Conservation (phyloP, 2,329 filamentous ascomycete species). For the Cladophialophora psammophila region DNA sequence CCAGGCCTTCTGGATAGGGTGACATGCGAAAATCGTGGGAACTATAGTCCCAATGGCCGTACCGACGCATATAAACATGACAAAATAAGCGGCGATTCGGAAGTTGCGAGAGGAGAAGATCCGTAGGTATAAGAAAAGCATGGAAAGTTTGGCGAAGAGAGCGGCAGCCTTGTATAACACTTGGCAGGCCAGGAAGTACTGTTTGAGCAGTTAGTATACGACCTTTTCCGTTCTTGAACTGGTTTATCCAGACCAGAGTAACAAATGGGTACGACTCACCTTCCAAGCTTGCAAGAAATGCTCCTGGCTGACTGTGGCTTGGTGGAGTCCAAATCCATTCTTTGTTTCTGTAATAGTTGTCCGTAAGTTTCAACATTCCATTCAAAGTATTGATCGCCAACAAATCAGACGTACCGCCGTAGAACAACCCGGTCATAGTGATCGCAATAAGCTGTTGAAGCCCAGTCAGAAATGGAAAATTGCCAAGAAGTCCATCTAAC, state of each 20-base stretch:
- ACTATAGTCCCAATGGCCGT: constrained; percentile 19
- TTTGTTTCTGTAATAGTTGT: constrained; percentile 8
- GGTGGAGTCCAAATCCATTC: constrained; percentile 20
- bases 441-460: constrained; percentile 10
- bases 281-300: constrained; percentile 23
- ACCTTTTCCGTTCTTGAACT: background rate
- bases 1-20: constrained; percentile 21
- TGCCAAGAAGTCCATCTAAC: too few relatives aligned
- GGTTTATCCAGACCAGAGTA: background rate
- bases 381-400: background rate
- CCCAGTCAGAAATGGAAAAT: background rate
- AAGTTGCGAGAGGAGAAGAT: constrained; percentile 21
- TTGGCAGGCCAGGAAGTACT: constrained; percentile 21
- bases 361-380: background rate
- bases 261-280: background rate
- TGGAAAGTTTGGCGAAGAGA: constrained; percentile 20
- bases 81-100: constrained; percentile 12
- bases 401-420: constrained; percentile 13
- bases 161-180: constrained; percentile 21
- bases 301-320: constrained; percentile 11
- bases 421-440: constrained; percentile 17
- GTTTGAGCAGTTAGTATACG: background rate
- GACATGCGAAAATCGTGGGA: constrained; percentile 21
- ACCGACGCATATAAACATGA: constrained; percentile 23
- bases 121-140: constrained; percentile 20